Base-by-base conservation (phyloP, 2,329 filamentous ascomycete genomes). In the Paraphoma sp. region DNA sequence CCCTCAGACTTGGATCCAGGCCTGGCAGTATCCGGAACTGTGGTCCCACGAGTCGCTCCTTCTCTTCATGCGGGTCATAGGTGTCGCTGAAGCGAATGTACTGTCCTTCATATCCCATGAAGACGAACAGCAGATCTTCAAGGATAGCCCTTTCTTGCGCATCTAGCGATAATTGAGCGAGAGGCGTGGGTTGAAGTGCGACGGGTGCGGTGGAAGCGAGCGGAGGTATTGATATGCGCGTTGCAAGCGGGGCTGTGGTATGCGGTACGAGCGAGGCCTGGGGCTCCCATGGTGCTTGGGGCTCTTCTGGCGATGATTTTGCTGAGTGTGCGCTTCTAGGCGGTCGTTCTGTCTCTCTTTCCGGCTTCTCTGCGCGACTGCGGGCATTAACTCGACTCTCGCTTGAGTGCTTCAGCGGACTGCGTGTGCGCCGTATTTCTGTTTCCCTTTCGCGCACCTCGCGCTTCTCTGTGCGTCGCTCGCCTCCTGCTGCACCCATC, bases 61-160 rank as follows among this genome's bases (percentile, higher is more conserved):
- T 92, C 79, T 99, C 95, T 49, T 92, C 87, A 3, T 84, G 81
- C 0, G 93, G 92, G 65, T 97, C 89, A 74, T 96, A 98, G 8
- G 86, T 85, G 64, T 92, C 90, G 56, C 85, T 86, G 73, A 92
- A 98, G 53, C 92, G 90, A 59, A 99, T 91, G 73, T 98, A 98
- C 75, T 97, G 93, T n/a, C 95, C 95, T 78, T 99, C 95, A 62
- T 93, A 97, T 23, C 95, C 95, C 93, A 99, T 97, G 68, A 98
- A 96, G 5, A 96, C 93, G 72, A 94, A 97, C 36, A 98, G 79
- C 14, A 99, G 79, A 68, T 99, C 95, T 66, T 97, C 93, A 43
- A 98, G 82, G 45, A 99, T 89, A 8, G 87, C 90, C 23, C 88
- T 86, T 78, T 99, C 95, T 76, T 99, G 95, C 2, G 86, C 86